Conservation (phyloP, 352 stramenopile species). For the Phytophthora palmivora region DNA sequence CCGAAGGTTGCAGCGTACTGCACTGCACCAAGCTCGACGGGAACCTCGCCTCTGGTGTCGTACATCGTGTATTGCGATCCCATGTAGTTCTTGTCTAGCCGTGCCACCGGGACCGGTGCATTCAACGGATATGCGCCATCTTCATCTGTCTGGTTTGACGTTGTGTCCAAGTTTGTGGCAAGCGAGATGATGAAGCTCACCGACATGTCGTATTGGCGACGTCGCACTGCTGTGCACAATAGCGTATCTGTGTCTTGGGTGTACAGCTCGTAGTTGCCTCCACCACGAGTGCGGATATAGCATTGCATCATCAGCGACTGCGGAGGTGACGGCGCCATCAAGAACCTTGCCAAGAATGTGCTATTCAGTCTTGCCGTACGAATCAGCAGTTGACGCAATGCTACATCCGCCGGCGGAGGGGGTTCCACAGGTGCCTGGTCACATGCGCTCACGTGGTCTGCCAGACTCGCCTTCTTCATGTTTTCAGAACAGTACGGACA, state of each 20-base stretch:
- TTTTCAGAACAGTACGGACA: conserved; percentile 68
- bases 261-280: conserved; percentile 88
- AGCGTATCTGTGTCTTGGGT: conserved; percentile 83
- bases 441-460: conserved; percentile 69
- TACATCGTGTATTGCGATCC: conserved; percentile 89
- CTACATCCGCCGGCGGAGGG: conserved; percentile 73
- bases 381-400: conserved; percentile 67
- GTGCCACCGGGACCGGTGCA: conserved; percentile 57
- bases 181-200: conserved; percentile 82
- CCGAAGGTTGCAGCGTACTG: conserved; percentile 88
- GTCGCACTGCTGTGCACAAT: conserved; percentile 77
- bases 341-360: conserved; percentile 60
- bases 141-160: conserved; percentile 25
- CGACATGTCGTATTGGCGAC: conserved; percentile 89
- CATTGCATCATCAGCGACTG: conserved; percentile 85
- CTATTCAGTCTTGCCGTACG: conserved; percentile 63
- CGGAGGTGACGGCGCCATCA: conserved; percentile 62
- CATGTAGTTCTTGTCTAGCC: conserved; percentile 91
- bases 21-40: conserved; percentile 77
- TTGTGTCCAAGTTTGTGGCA: conserved; percentile 57
- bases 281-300: conserved; percentile 85
- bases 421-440: conserved; percentile 78
- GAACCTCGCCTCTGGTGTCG: conserved; percentile 62
- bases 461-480: conserved; percentile 81
- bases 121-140: conserved; percentile 28